Percentiles rank a stretch among this genome's conserved stretches.
Conservation (phyloP, 176 grass and related monocot genomes). For the Chrysopogon serrulatus region DNA sequence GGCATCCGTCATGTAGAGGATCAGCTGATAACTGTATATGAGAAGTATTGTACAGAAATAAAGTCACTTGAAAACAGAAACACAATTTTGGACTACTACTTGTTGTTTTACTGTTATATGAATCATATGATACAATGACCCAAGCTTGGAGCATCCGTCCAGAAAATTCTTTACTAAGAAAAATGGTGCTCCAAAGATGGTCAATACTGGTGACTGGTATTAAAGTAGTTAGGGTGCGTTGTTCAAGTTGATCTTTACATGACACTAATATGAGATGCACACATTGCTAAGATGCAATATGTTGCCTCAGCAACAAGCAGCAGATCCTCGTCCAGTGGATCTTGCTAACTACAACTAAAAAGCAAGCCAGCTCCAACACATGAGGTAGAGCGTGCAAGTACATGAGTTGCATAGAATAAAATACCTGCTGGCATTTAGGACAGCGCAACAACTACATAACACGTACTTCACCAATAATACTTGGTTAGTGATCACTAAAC, state of each 20-base stretch:
- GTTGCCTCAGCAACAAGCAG: neutral
- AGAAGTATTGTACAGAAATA: constrained; percentile 3
- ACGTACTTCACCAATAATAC: neutral
- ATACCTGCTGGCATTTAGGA: neutral
- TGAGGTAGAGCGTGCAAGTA: neutral
- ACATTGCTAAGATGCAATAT: constrained; percentile 15
- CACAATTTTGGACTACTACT: neutral
- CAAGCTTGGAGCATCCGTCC: neutral
- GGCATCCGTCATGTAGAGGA: neutral
- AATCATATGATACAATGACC: neutral
- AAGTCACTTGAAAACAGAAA: neutral
- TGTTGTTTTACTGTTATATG: neutral
- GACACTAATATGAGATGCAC: neutral
- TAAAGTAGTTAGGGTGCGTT: neutral
- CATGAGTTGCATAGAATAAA: neutral
- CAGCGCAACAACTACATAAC: neutral
- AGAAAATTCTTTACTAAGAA: no score
- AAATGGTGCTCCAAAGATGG: neutral
- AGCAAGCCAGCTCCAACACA: constrained; percentile 6
- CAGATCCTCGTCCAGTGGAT: constrained; percentile 10
- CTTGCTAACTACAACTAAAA: neutral
- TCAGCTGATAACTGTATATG: constrained; percentile 9
- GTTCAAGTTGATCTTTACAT: neutral
- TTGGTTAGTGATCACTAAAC: neutral
- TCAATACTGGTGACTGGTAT: neutral